Evolutionary conservation across 176 grass and related monocot genomes (phyloP).

Genomic region (Sorghum bicolor): Sorghum_bicolor_NCBIv3 NC_012879.2:42012501-42013000

Average conservation of each 20-base stretch:
- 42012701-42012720: conserved; percentile 32
- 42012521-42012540: conserved; percentile 78
- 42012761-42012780: not conserved
- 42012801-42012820: not conserved
- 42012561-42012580: conserved; percentile 82
- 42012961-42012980: too few species aligned
- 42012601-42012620: conserved; percentile 36
- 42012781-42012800: not conserved
- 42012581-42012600: conserved; percentile 50
- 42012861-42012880: not conserved
- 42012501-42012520: conserved; percentile 43
- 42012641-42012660: conserved; percentile 32
- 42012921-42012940: too few species aligned
- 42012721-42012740: conserved; percentile 28
- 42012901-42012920: not conserved
- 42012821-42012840: not conserved
- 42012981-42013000: too few species aligned
- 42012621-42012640: not conserved
- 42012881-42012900: not conserved
- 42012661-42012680: conserved; percentile 29
- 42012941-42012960: too few species aligned
- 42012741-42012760: conserved; percentile 6
- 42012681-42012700: conserved; percentile 33
- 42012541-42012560: conserved; percentile 89
- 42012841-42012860: not conserved